A percentile compares a stretch with the other conserved stretches of the same genome.
Conservation (phyloP, 2,329 filamentous ascomycete species). For the Fusarium bactridioides region DNA sequence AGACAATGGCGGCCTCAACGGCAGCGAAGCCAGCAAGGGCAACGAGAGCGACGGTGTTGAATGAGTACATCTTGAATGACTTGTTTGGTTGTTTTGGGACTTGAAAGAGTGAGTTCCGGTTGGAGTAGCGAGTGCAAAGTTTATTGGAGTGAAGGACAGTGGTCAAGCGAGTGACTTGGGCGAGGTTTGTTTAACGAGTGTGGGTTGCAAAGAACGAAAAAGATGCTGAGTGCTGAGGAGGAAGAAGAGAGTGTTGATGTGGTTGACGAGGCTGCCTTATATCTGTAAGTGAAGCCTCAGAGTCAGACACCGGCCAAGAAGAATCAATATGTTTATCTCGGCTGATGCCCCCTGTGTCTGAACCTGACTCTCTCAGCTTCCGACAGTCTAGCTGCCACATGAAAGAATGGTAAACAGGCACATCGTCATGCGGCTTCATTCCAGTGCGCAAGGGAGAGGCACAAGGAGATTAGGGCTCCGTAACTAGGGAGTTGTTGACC, state of each 20-base stretch:
- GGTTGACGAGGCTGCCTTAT: constrained; percentile 33
- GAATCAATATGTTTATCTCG: background rate
- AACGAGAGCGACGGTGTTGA: constrained; percentile 38
- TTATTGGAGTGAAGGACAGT: constrained; percentile 14
- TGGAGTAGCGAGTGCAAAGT: constrained; percentile 2
- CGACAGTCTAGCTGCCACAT: constrained; percentile 15
- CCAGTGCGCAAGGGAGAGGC: constrained; percentile 28
- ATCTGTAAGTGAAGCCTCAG: constrained; percentile 19
- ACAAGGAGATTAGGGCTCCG: constrained; percentile 22
- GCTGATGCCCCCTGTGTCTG: background rate
- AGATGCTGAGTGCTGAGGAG: constrained; percentile 14
- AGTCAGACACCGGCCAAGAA: background rate
- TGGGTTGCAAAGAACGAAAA: constrained; percentile 16
- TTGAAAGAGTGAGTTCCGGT: constrained; percentile 10
- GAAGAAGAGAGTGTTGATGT: background rate
- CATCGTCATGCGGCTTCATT: constrained; percentile 23
- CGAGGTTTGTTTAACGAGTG: constrained; percentile 31
- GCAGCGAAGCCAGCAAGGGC: constrained; percentile 37
- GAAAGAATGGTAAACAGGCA: constrained; percentile 27
- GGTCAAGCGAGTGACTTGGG: constrained; percentile 40
- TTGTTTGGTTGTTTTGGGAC: constrained; percentile 13
- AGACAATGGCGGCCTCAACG: constrained; percentile 22
- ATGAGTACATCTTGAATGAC: constrained; percentile 39
- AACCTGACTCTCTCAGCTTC: background rate
- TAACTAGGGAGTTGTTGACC: constrained; percentile 21